phyloP scores from a whole-genome alignment of 2,329 filamentous ascomycete genomes.

The Sclerotinia nivalis region DNA sequence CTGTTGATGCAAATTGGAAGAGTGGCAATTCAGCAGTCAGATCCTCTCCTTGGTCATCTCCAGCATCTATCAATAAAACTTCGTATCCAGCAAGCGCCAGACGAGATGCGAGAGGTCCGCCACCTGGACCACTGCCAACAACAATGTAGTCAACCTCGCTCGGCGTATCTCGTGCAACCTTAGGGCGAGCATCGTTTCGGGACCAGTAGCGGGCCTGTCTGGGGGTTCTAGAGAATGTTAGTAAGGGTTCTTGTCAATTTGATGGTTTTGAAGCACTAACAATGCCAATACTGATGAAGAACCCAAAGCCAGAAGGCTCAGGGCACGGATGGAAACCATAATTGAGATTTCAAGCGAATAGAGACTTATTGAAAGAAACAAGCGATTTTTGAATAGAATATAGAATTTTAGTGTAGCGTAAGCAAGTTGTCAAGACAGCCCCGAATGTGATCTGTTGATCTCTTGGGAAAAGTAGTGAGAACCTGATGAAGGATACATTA shows the following conservation, averaged over 20 bases:
- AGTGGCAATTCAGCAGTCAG: conserved; percentile 51
- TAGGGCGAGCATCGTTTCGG: conserved; percentile 7
- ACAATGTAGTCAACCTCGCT: conserved; percentile 50
- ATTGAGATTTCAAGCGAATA: neutral
- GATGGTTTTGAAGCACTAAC: neutral
- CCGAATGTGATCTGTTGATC: neutral
- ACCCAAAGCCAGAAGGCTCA: conserved; percentile 12
- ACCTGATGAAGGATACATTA: neutral
- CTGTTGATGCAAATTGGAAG: conserved; percentile 48
- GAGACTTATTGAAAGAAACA: neutral
- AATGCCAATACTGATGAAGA: conserved; percentile 15
- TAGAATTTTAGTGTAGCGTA: neutral
- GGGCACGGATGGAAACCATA: neutral
- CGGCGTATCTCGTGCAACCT: neutral
- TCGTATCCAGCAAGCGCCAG: conserved; percentile 53
- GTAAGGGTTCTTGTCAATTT: neutral
- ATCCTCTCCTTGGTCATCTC: conserved; percentile 50
- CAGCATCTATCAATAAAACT: conserved; percentile 55
- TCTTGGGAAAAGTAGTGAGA: neutral
- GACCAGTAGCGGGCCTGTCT: conserved; percentile 20
- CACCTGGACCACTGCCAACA: conserved; percentile 55
- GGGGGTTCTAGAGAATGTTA: neutral
- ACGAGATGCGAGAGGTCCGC: conserved; percentile 51
- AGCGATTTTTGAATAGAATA: neutral
- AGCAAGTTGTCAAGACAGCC: neutral